Evolutionary conservation across 2,329 filamentous ascomycete genomes (phyloP).

Genomic region (Xylariales sp.): DNA sequence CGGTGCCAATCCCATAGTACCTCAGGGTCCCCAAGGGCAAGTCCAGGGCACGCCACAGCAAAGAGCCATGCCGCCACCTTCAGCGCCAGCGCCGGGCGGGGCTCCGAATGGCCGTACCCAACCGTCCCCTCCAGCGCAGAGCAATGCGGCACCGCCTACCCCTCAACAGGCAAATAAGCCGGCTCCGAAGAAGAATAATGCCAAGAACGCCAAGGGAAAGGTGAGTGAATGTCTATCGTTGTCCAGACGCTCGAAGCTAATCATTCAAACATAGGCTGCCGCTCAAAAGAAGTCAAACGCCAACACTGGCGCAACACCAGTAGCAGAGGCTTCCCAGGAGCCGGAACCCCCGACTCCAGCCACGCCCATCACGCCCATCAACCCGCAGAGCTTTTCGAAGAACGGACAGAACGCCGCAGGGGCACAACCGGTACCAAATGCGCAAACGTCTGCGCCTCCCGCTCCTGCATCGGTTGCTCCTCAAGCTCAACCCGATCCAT

Average conservation of each 20-base stretch:
- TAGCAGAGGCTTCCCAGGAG: constrained; percentile 51
- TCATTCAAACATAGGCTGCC: constrained; percentile 36
- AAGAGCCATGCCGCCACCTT: constrained; percentile 63
- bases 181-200: constrained; percentile 73
- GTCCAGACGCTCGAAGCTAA: constrained; percentile 19
- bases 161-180: constrained; percentile 69
- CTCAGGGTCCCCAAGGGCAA: constrained; percentile 41
- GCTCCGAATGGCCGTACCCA: constrained; percentile 48
- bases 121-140: constrained; percentile 58
- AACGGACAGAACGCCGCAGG: constrained; percentile 38
- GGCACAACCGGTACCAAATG: constrained; percentile 34
- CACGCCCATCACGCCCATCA: constrained; percentile 59
- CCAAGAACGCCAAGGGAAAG: constrained; percentile 62
- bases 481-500: constrained; percentile 42
- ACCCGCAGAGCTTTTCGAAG: constrained; percentile 44
- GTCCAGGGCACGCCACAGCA: constrained; percentile 70
- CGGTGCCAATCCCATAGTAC: constrained; percentile 36
- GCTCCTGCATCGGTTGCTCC: constrained; percentile 39
- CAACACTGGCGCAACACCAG: constrained; percentile 51
- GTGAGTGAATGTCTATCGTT: constrained; percentile 38
- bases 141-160: constrained; percentile 67
- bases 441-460: constrained; percentile 38
- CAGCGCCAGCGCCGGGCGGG: constrained; percentile 46
- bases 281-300: constrained; percentile 61
- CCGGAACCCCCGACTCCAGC: constrained; percentile 56